These are phyloP conservation scores for Colletotrichum godetiae DNA, from an alignment of 2,329 filamentous ascomycete species.

Conservation along the genomic window DNA sequence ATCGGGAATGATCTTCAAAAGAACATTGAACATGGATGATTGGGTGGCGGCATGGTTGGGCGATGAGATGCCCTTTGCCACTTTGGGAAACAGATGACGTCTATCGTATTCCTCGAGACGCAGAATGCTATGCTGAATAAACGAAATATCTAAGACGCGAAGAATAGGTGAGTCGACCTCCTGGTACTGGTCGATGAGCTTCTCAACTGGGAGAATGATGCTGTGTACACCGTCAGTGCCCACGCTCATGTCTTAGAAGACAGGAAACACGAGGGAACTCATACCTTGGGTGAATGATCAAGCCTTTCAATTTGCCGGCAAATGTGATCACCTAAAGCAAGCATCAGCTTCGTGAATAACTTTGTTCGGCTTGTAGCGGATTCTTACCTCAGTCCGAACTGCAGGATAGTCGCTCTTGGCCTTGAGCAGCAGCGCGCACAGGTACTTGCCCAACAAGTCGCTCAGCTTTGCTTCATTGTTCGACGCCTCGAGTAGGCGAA, in stretches of 20 bases:
- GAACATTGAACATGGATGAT: slow-evolving; percentile 81
- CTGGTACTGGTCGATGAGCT: slow-evolving; percentile 90
- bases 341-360: neutral
- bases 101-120: slow-evolving; percentile 69
- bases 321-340: slow-evolving; percentile 33
- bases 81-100: slow-evolving; percentile 76
- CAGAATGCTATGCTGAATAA: slow-evolving; percentile 83
- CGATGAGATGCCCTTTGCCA: slow-evolving; percentile 74
- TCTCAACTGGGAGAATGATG: slow-evolving; percentile 85
- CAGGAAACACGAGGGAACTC: neutral
- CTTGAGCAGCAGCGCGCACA: slow-evolving; percentile 87
- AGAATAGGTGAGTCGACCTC: slow-evolving; percentile 76
- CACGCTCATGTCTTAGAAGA: neutral
- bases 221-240: slow-evolving; percentile 44
- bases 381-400: slow-evolving; percentile 64
- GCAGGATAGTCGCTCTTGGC: slow-evolving; percentile 82
- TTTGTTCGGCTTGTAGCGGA: slow-evolving; percentile 2
- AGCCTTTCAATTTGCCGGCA: slow-evolving; percentile 13
- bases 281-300: slow-evolving; percentile 29
- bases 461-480: slow-evolving; percentile 88
- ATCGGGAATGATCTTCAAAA: slow-evolving; percentile 80
- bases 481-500: slow-evolving; percentile 81
- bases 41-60: slow-evolving; percentile 45
- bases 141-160: slow-evolving; percentile 88
- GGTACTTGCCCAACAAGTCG: slow-evolving; percentile 79